These are phyloP conservation scores for Cudoniella acicularis DNA, from an alignment of 495 filamentous ascomycete species.

Conservation along the genomic window DNA sequence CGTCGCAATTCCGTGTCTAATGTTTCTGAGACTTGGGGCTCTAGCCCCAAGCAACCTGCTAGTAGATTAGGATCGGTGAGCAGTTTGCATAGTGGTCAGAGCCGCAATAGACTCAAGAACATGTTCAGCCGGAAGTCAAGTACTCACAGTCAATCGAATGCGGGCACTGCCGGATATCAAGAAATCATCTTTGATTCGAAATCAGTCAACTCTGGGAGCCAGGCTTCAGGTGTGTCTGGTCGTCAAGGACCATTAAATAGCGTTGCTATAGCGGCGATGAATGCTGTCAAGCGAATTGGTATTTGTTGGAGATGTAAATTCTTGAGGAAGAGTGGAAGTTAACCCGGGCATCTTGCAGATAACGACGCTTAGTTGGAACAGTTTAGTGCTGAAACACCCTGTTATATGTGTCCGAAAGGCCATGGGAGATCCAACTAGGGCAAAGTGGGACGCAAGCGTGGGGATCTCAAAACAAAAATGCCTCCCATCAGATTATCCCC, in stretches of 20 bases:
- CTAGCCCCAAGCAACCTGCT: background rate
- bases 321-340: conserved; percentile 1
- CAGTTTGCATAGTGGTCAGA: background rate
- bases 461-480: background rate
- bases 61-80: background rate
- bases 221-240: background rate
- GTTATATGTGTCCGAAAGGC: background rate
- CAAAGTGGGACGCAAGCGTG: background rate
- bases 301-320: conserved; percentile 10
- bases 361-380: background rate
- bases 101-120: background rate
- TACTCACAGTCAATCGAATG: background rate
- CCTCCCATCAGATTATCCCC: background rate
- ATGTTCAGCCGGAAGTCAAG: conserved; percentile 4
- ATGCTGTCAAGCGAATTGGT: conserved; percentile 4
- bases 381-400: background rate
- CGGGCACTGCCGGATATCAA: conserved; percentile 4
- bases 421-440: background rate
- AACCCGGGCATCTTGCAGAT: background rate
- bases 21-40: background rate
- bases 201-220: background rate
- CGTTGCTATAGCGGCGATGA: conserved; percentile 4
- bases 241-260: conserved; percentile 4
- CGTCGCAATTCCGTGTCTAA: background rate
- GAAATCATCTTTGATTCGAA: conserved; percentile 9